These are phyloP conservation scores for Aspergillus ibericus DNA, from an alignment of 2,329 filamentous ascomycete genomes.

Conservation along the genomic window DNA sequence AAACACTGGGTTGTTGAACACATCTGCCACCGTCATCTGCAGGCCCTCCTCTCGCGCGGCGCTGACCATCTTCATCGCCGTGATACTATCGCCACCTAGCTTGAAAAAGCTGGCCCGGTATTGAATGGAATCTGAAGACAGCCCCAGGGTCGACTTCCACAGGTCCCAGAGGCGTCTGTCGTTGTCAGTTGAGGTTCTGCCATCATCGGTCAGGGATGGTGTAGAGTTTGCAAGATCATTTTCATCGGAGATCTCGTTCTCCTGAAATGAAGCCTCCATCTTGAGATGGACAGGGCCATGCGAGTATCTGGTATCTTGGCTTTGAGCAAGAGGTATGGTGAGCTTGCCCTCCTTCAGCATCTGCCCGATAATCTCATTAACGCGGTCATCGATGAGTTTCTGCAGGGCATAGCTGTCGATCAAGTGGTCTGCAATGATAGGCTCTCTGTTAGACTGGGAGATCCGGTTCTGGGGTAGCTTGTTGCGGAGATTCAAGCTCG, in stretches of 20 bases:
- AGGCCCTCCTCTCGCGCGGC: conserved; percentile 42
- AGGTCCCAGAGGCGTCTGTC: conserved; percentile 40
- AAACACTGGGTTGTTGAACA: conserved; percentile 45
- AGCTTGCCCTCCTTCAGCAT: conserved; percentile 22
- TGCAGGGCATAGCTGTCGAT: conserved; percentile 30
- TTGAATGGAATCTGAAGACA: conserved; percentile 34
- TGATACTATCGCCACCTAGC: conserved; percentile 43
- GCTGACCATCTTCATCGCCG: conserved; percentile 44
- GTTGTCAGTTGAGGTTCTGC: conserved; percentile 27
- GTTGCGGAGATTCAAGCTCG: conserved; percentile 19
- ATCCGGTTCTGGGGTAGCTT: not conserved
- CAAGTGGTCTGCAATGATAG: not conserved
- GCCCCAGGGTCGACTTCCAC: conserved; percentile 39
- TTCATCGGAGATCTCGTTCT: not conserved
- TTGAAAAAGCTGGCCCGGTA: conserved; percentile 46
- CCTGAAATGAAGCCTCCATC: conserved; percentile 12
- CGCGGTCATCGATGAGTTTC: conserved; percentile 35
- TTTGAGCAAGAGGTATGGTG: conserved; percentile 16
- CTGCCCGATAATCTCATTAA: conserved; percentile 34
- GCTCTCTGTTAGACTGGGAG: not conserved
- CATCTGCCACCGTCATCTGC: conserved; percentile 44
- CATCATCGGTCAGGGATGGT: conserved; percentile 33
- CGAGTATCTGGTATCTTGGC: conserved; percentile 26
- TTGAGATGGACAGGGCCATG: not conserved
- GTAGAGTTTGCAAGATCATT: conserved; percentile 21